Evolutionary conservation across 805 yeast genomes (phyloP), one percentile per base, ranked within the genome.

Genomic region (Grigorovia transvaalensis): DNA sequence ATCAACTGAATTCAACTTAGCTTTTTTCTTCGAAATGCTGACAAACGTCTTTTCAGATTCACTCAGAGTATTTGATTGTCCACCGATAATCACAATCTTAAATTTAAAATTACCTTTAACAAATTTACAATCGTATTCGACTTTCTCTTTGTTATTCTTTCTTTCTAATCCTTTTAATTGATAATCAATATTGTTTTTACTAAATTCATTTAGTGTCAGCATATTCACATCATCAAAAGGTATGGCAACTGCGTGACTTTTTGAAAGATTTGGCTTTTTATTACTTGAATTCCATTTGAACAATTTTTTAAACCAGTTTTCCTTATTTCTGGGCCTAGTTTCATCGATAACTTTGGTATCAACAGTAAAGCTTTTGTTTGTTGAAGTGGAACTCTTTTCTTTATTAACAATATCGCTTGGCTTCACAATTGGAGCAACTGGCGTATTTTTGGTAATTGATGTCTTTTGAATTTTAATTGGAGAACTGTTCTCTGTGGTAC

Each of bases 51-150:
- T 17, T 43, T 38, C 42, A 38, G 12, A 12, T 7, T 38, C 42
- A 38, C 15, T 13, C 12, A 15, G 42, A 13, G 17, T 38, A 38
- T n/a, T 38, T 12, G 17, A 13, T 38, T n/a, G 17, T 38, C 17
- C 17, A 17, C 54, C 55, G 11, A 50, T 54, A 43, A 65, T 61
- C 38, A 53, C 62, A 11, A 66, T 59, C 50, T 56, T 60, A 53
- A 65, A 65, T 23, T 57, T 58, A 53, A 58, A 63, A 17, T 60
- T 60, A 4, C 65, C 65, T 38, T 57, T 50, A 13, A 53, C 58
- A 51, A 64, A 64, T 46, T 50, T 57, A 50, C 70, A 66, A 45
- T 60, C 59, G 47, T 65, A 66, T 40, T 59, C 66, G 9, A 66
- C 64, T 33, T 47, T 56, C 35, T 62, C 62, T 13, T 30, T 54